phyloP scores from a whole-genome alignment of 768 basidiomycete genomes.

The Pleurotus pulmonarius region DNA sequence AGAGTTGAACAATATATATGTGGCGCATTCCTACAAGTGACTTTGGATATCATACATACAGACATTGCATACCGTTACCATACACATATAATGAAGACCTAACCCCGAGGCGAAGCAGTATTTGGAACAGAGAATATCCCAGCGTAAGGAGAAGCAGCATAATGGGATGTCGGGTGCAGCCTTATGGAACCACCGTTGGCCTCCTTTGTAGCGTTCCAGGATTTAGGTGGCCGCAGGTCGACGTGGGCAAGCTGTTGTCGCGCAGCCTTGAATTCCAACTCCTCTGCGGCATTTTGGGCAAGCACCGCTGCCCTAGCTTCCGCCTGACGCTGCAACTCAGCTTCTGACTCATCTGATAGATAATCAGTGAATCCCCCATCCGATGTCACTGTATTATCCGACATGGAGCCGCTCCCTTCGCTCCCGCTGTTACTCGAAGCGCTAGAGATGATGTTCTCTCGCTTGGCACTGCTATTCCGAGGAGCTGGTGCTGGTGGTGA shows the following conservation, averaged over 20 bases:
- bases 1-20: too few relatives aligned
- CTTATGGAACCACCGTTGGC: constrained; percentile 23
- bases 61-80: too few relatives aligned
- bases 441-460: constrained; percentile 34
- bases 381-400: constrained; percentile 77
- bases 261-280: constrained; percentile 77
- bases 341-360: constrained; percentile 90
- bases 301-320: constrained; percentile 73
- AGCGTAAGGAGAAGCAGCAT: constrained; percentile 2
- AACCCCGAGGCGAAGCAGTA: constrained; percentile 1
- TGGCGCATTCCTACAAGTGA: too few relatives aligned
- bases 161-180: constrained; percentile 10
- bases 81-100: not conserved
- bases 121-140: not conserved
- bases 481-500: constrained; percentile 19
- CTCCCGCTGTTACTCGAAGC: constrained; percentile 63
- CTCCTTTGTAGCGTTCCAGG: constrained; percentile 61
- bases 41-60: not conserved
- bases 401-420: constrained; percentile 58
- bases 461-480: constrained; percentile 20
- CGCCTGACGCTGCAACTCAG: constrained; percentile 81
- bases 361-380: constrained; percentile 90
- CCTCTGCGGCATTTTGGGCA: constrained; percentile 79
- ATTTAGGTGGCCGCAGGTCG: constrained; percentile 71
- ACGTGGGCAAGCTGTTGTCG: constrained; percentile 74